Evolutionary conservation across 2,329 filamentous ascomycete genomes (phyloP), one percentile per base, ranked within the genome.

Genomic region (Calonectria fujianensis): DNA sequence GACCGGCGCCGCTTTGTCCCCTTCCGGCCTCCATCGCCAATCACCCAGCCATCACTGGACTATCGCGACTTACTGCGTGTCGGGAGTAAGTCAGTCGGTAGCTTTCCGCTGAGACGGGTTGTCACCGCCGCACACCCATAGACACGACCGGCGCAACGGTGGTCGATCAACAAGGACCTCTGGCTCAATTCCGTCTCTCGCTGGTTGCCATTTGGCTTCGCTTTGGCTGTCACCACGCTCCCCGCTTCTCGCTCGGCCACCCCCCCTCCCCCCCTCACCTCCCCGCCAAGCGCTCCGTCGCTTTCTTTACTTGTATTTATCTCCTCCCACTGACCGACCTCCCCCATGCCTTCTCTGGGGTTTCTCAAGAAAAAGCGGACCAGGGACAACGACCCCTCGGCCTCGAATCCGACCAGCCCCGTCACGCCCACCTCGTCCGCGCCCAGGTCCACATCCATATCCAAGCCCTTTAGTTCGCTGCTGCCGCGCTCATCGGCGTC

Each of bases 321-420:
- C 45, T 52, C 50, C 37, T 50, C 41, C 61, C 64, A 57, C 59
- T 31, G 37, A 48, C 77, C 73, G 74, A 75, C 73, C 8, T 75
- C 75, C 79, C 85, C 83, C 83, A 98, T 99, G 97, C 97, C 96
- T 93, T 95, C 92, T 86, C 92, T 98, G 90, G 95, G 95, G 87
- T 96, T 98, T 85, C 92, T 98, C 85, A 98, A 98, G 92, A 98
- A 98, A 92, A 98, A 98, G 91, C 94, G 96, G 92, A 98, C 96
- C 88, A 97, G 96, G 92, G 96, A 98, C 89, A 94, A 93, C 84
- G 91, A 93, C 85, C 90, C 90, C 81, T 92, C 93, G 83, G 89
- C 92, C 82, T 89, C 90, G 79, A 94, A 94, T 84, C 90, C 91
- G 80, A 90, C 89, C 78, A 93, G 91, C 82, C 90, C 91, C 75